A percentile compares a stretch with the other conserved stretches of the same genome.
Conservation (phyloP, 2,329 filamentous ascomycete genomes). For the Endocalyx cinctus region DNA sequence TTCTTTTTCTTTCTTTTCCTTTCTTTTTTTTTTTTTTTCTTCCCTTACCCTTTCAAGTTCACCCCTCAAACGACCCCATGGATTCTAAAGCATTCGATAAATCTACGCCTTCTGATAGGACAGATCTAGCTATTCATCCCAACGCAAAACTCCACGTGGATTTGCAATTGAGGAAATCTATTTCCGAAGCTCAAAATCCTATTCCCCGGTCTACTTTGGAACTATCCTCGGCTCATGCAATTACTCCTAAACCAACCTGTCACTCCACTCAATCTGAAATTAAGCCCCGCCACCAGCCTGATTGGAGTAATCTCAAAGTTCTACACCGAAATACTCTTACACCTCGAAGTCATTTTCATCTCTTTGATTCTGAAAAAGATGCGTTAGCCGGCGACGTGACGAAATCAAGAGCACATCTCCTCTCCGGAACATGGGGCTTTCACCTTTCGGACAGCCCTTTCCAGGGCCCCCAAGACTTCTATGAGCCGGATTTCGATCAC, state of each 20-base stretch:
- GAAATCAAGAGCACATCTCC: conserved; percentile 34
- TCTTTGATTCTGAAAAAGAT: conserved; percentile 44
- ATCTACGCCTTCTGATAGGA: too few species aligned
- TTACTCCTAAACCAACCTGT: neutral
- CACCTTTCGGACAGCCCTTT: conserved; percentile 41
- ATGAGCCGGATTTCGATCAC: conserved; percentile 30
- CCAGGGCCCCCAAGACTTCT: conserved; percentile 38
- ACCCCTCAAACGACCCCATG: too few species aligned
- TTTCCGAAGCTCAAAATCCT: neutral
- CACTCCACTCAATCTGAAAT: conserved; percentile 10
- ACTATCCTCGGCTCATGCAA: too few species aligned
- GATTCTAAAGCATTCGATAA: too few species aligned
- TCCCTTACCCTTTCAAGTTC: too few species aligned
- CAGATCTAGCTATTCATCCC: conserved; percentile 12
- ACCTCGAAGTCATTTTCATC: conserved; percentile 52
- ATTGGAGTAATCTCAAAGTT: conserved; percentile 58
- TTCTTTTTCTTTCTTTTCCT: too few species aligned
- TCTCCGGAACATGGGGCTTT: conserved; percentile 54
- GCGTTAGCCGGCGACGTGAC: conserved; percentile 39
- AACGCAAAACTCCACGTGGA: conserved; percentile 18
- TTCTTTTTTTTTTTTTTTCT: too few species aligned
- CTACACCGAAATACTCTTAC: conserved; percentile 57
- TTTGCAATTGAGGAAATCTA: conserved; percentile 10
- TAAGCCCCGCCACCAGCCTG: conserved; percentile 35
- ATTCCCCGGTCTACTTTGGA: too few species aligned